Evolutionary conservation across 352 stramenopile genomes (phyloP).

Genomic region (Globisporangium paroecandrum): DNA sequence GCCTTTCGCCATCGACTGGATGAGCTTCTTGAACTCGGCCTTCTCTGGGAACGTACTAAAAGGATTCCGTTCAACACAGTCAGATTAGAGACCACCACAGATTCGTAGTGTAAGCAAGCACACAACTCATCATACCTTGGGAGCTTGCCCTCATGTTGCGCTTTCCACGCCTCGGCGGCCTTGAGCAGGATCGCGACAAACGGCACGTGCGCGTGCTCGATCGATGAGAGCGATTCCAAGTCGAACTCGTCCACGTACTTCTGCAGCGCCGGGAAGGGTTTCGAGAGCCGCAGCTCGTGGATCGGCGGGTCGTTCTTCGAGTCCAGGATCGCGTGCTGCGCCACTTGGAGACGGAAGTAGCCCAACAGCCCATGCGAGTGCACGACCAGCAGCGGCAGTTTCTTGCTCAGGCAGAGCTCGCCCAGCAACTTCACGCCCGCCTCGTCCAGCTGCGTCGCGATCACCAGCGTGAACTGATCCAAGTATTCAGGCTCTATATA

Average conservation of each 20-base stretch:
- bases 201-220: slow-evolving; percentile 91
- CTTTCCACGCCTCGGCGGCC: slow-evolving; percentile 56
- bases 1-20: slow-evolving; percentile 61
- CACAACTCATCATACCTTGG: slow-evolving; percentile 29
- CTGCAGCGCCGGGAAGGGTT: slow-evolving; percentile 69
- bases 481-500: slow-evolving; percentile 48
- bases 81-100: not conserved
- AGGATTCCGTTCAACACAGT: not conserved
- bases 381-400: slow-evolving; percentile 81
- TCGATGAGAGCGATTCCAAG: slow-evolving; percentile 64
- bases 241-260: slow-evolving; percentile 53
- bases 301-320: slow-evolving; percentile 83
- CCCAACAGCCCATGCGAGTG: slow-evolving; percentile 93
- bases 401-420: slow-evolving; percentile 55
- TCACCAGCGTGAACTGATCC: slow-evolving; percentile 78
- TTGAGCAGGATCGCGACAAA: slow-evolving; percentile 92
- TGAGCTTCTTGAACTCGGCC: slow-evolving; percentile 78
- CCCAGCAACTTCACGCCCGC: slow-evolving; percentile 51
- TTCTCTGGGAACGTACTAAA: slow-evolving; percentile 85
- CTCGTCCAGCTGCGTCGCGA: slow-evolving; percentile 85
- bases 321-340: slow-evolving; percentile 86
- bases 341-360: slow-evolving; percentile 85
- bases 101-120: not conserved
- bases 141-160: slow-evolving; percentile 32
- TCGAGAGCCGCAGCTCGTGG: slow-evolving; percentile 88